phyloP scores from a whole-genome alignment of 2,329 filamentous ascomycete genomes.

The Diplodia scrobiculata region DNA sequence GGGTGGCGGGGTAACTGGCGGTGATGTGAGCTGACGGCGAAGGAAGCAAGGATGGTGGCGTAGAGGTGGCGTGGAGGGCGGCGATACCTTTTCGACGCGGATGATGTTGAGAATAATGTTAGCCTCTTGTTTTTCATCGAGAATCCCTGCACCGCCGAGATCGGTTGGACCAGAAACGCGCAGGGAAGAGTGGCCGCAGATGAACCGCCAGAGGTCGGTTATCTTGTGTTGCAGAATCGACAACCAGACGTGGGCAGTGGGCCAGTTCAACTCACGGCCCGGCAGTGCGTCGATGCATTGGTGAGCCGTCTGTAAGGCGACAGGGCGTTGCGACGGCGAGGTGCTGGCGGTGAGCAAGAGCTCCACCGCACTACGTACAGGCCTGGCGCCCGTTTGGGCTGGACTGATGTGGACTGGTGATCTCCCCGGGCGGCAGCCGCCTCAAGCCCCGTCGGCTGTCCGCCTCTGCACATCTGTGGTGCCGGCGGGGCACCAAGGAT shows the following conservation, averaged over 20 bases:
- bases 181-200: background rate
- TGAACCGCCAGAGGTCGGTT: background rate
- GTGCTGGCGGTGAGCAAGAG: conserved; percentile 18
- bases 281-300: background rate
- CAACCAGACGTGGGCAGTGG: background rate
- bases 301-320: background rate
- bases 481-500: conserved; percentile 9
- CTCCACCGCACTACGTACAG: background rate
- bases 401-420: conserved; percentile 15
- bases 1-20: background rate
- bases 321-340: background rate
- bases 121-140: background rate
- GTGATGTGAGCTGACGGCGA: conserved; percentile 10
- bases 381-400: conserved; percentile 8
- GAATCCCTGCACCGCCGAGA: conserved; percentile 8
- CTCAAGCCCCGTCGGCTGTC: conserved; percentile 16
- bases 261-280: no score
- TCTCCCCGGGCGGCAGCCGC: conserved; percentile 15
- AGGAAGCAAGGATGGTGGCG: conserved; percentile 14
- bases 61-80: conserved; percentile 3
- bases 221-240: conserved; percentile 18
- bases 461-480: conserved; percentile 16
- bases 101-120: conserved; percentile 3
- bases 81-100: background rate
- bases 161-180: conserved; percentile 5